phyloP scores from a whole-genome alignment of 2,329 filamentous ascomycete species.

The Fusarium ramigenum region DNA sequence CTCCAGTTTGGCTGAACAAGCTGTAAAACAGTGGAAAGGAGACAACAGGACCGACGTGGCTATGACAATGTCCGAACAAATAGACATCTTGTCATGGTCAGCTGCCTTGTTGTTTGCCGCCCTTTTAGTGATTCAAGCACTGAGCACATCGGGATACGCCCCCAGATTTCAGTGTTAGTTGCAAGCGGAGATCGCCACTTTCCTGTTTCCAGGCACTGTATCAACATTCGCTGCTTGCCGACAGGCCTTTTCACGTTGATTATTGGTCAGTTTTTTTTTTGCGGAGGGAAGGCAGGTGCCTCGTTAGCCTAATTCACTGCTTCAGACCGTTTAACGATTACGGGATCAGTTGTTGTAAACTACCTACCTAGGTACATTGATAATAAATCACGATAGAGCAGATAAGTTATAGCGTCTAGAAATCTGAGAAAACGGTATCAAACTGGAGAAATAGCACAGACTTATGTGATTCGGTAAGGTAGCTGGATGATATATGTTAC shows the following conservation, averaged over 20 bases:
- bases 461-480: background rate
- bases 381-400: background rate
- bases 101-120: conserved; percentile 23
- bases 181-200: conserved; percentile 49
- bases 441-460: background rate
- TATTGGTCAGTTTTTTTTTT: conserved; percentile 13
- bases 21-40: background rate
- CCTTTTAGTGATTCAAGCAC: conserved; percentile 14
- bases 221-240: conserved; percentile 27
- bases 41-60: background rate
- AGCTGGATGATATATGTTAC: background rate
- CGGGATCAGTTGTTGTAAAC: background rate
- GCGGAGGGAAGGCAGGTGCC: background rate
- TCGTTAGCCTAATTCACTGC: background rate
- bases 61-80: background rate
- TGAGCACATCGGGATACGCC: conserved; percentile 16
- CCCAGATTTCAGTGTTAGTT: conserved; percentile 21
- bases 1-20: background rate
- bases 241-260: background rate
- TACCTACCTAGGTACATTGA: background rate
- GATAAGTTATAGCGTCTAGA: background rate
- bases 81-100: conserved; percentile 18
- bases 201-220: conserved; percentile 29
- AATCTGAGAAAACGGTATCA: background rate
- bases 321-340: background rate